These are phyloP conservation scores for Echinosophora koreensis DNA, from an alignment of 306 rosid species.

Conservation along the genomic window DNA sequence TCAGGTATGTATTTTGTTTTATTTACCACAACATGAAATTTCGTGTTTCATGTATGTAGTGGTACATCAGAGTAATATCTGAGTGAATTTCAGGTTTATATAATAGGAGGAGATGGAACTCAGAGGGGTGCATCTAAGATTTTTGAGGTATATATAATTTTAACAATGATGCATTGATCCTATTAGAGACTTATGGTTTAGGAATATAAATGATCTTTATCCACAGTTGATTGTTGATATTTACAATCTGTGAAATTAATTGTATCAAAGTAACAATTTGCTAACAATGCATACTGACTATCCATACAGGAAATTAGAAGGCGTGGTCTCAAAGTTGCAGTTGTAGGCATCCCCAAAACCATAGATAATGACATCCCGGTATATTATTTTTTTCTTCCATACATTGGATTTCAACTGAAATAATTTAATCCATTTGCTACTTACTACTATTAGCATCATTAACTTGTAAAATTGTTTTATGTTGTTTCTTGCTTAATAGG, in stretches of 20 bases:
- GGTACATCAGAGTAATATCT: slow-evolving; percentile 16
- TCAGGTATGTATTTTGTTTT: slow-evolving; percentile 63
- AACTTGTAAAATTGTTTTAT: slow-evolving; percentile 34
- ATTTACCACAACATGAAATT: slow-evolving; percentile 6
- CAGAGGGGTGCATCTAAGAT: slow-evolving; percentile 89
- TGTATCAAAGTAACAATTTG: slow-evolving; percentile 25
- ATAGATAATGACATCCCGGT: slow-evolving; percentile 97
- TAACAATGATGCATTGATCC: neutral
- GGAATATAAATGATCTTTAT: slow-evolving; percentile 1
- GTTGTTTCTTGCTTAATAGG: slow-evolving; percentile 57
- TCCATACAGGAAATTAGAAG: slow-evolving; percentile 77
- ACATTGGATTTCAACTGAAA: slow-evolving; percentile 11
- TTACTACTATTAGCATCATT: slow-evolving; percentile 15
- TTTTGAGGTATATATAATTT: slow-evolving; percentile 71
- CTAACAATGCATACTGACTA: slow-evolving; percentile 37
- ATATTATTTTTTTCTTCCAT: slow-evolving; percentile 35
- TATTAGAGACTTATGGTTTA: neutral
- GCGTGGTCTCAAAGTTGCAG: slow-evolving; percentile 89
- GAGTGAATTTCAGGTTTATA: slow-evolving; percentile 72
- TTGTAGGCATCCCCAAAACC: slow-evolving; percentile 96
- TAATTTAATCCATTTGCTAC: slow-evolving; percentile 10
- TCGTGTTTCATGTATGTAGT: slow-evolving; percentile 13
- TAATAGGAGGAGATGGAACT: slow-evolving; percentile 99
- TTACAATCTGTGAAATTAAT: slow-evolving; percentile 20
- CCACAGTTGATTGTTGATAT: neutral